Percentiles rank a stretch among this genome's conserved stretches.
phyloP scores from a whole-genome alignment of 305 asterid genomes.

The Galium porrigens region DNA sequence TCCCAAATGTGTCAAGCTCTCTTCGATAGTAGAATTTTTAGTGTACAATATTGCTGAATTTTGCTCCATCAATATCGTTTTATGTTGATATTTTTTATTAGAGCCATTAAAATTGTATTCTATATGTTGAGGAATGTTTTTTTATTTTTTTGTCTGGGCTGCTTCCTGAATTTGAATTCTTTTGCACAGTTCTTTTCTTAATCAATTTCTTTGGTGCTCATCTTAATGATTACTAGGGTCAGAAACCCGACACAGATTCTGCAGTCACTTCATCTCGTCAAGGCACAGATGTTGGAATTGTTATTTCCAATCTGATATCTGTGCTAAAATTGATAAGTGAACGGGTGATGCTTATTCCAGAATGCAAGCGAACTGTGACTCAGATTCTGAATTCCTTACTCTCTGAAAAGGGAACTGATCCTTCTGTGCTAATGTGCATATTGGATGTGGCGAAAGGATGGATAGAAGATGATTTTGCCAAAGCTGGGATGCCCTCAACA shows the following conservation, averaged over 20 bases:
- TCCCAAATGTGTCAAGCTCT: background rate
- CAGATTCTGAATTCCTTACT: conserved; percentile 77
- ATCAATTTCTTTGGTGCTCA: conserved; percentile 8
- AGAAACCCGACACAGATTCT: conserved; percentile 81
- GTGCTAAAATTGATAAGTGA: conserved; percentile 68
- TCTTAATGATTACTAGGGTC: conserved; percentile 44
- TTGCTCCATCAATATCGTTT: background rate
- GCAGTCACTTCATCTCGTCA: conserved; percentile 96
- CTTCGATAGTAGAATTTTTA: background rate
- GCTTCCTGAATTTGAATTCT: background rate
- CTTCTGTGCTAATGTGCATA: conserved; percentile 82
- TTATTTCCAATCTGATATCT: conserved; percentile 65
- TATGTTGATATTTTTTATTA: background rate
- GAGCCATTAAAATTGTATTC: background rate
- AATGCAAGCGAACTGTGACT: conserved; percentile 76
- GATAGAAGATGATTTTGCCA: conserved; percentile 75
- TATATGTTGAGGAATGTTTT: background rate
- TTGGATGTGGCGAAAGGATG: conserved; percentile 82
- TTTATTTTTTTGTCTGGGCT: background rate
- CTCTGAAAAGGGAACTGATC: conserved; percentile 81
- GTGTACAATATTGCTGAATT: background rate
- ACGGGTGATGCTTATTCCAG: conserved; percentile 82
- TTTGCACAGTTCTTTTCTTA: conserved; percentile 2
- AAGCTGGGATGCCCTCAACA: conserved; percentile 54
- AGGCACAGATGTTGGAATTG: conserved; percentile 85